These are phyloP conservation scores for Cercospora citrullina DNA, from an alignment of 2,329 filamentous ascomycete species.

Conservation along the genomic window DNA sequence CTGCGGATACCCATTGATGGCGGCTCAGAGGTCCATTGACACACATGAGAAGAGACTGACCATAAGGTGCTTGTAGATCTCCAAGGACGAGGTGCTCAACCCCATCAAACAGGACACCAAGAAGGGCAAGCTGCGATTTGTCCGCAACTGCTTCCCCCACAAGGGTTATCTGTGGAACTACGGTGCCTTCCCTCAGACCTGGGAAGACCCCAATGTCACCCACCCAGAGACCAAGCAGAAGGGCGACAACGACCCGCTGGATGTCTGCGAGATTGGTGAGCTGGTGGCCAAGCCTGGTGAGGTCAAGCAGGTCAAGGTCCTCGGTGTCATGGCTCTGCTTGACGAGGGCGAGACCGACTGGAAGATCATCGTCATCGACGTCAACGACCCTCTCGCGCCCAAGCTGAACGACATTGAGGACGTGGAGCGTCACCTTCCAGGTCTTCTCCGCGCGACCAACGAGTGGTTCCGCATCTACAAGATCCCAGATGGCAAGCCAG, in stretches of 20 bases:
- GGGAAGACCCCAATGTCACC: slow-evolving; percentile 94
- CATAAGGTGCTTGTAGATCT: slow-evolving; percentile 67
- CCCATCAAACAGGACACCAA: slow-evolving; percentile 99
- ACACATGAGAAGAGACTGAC: slow-evolving; percentile 20
- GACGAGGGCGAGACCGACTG: slow-evolving; percentile 99
- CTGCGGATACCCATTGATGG: background rate
- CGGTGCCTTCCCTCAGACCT: slow-evolving; percentile 98
- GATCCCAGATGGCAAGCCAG: slow-evolving; percentile 99
- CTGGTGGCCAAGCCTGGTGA: slow-evolving; percentile 93
- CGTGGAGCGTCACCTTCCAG: slow-evolving; percentile 95
- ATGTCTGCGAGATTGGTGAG: slow-evolving; percentile 99
- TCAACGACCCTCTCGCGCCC: slow-evolving; percentile 92
- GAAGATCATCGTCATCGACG: slow-evolving; percentile 99
- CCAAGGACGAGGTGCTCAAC: slow-evolving; percentile 97
- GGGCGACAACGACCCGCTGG: slow-evolving; percentile 98
- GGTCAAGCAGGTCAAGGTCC: slow-evolving; percentile 99
- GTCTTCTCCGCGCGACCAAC: slow-evolving; percentile 94
- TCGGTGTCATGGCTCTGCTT: slow-evolving; percentile 97
- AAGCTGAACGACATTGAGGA: slow-evolving; percentile 99
- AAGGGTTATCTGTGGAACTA: slow-evolving; percentile 99
- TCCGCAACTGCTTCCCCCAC: slow-evolving; percentile 99
- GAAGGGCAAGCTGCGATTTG: slow-evolving; percentile 99
- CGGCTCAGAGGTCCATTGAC: background rate
- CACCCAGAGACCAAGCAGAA: slow-evolving; percentile 99
- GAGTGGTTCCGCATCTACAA: slow-evolving; percentile 99